Evolutionary conservation across 2,329 filamentous ascomycete genomes (phyloP), one percentile per base, ranked within the genome.

Genomic region (Neonectria ditissima): DNA sequence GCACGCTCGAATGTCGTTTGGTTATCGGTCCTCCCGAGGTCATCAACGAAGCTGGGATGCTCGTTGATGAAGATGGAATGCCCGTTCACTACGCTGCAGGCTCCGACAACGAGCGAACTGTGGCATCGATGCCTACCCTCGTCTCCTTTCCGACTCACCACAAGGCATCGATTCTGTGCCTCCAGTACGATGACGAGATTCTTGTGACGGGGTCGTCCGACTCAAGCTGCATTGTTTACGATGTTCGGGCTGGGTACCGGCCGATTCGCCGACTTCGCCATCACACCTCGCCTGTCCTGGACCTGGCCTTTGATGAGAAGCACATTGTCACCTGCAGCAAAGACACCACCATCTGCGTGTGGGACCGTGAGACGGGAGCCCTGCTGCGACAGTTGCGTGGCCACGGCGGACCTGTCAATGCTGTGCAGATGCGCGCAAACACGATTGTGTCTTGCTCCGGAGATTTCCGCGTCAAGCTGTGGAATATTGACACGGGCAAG

Each of bases 281-380:
- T 66, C 96, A 99, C 80, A 88, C 87, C 6, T 93, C 93, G 4
- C 95, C 96, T 55, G 94, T 99, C 41, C 86, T 99, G 14, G 96
- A 99, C 76, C 89, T 99, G 10, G 95, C 93, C 68, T 95, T 99
- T 69, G 94, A 99, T 76, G 88, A 93, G 68, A 90, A 91, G 72
- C 91, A 97, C 79, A 97, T 99, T 73, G 91, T 98, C 54, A 97
- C 95, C 5, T 99, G 96, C 83, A 97, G 93, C 77, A 99, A 99
- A 80, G 96, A 99, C 79, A 89, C 91, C 43, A 94, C 87, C 66
- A 97, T 99, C 75, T 97, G 94, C 75, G 90, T 99, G 24, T 98
- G 95, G 95, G 92, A 97, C 74, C 92, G 96, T 48, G 81, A 87
- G 59, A 96, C 92, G 0, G 92, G 93, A 37, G 81, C 82, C 10